Conservation (phyloP, 257 asterid species). For the Jacaranda copaia region DNA sequence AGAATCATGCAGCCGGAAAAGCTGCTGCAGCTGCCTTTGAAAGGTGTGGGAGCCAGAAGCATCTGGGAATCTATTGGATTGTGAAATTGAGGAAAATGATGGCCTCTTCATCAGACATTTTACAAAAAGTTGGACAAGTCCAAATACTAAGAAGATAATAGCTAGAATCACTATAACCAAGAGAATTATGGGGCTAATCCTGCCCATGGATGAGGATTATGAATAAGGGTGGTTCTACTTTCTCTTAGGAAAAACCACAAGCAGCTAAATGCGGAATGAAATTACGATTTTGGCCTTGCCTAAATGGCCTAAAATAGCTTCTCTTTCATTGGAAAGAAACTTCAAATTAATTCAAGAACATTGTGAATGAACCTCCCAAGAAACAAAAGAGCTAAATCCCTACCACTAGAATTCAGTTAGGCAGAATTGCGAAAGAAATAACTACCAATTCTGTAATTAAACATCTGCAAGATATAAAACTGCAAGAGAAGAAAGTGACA, state of each 20-base stretch:
- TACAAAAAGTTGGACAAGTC: constrained; percentile 44
- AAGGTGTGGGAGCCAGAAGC: background rate
- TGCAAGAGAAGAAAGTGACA: background rate
- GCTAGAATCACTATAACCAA: constrained; percentile 44
- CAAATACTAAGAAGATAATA: constrained; percentile 46
- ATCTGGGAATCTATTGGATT: constrained; percentile 39
- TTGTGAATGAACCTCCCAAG: no score
- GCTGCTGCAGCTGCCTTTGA: constrained; percentile 4
- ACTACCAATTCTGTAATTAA: no score
- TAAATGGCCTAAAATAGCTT: background rate
- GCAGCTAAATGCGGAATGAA: background rate
- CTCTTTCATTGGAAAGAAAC: no score
- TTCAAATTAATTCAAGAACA: no score
- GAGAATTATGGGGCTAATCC: constrained; percentile 40
- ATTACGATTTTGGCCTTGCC: background rate
- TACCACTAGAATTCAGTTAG: no score
- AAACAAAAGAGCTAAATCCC: no score
- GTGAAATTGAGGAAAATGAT: constrained; percentile 45
- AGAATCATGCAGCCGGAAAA: background rate
- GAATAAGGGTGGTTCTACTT: background rate
- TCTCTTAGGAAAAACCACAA: no score
- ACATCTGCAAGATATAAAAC: background rate
- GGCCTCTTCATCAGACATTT: constrained; percentile 36
- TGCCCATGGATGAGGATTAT: background rate
- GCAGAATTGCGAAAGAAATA: no score